These are phyloP conservation scores for Apiospora pterosperma DNA, from an alignment of 2,329 filamentous ascomycete genomes.

Conservation along the genomic window DNA sequence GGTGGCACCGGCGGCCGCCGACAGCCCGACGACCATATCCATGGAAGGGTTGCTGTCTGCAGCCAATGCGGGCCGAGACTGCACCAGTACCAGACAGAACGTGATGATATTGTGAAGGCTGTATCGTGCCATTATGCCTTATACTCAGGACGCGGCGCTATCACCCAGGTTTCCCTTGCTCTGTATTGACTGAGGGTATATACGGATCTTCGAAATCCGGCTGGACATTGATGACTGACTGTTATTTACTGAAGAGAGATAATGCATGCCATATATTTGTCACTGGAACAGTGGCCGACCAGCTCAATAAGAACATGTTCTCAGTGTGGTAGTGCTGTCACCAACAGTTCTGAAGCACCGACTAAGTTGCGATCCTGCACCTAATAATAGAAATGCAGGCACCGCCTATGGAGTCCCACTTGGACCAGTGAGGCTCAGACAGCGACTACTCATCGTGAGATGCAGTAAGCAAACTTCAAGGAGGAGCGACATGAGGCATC, in stretches of 20 bases:
- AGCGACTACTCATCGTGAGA: neutral
- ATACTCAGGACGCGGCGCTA: neutral
- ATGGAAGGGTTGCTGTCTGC: slow-evolving; percentile 13
- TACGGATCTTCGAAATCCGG: neutral
- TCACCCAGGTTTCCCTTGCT: neutral
- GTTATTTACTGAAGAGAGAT: neutral
- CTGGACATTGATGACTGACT: neutral
- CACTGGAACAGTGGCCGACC: neutral
- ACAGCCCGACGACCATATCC: slow-evolving; percentile 17
- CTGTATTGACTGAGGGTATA: neutral
- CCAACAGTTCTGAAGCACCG: neutral
- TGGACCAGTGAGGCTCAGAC: neutral
- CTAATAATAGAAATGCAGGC: neutral
- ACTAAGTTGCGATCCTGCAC: neutral
- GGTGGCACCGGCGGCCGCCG: slow-evolving; percentile 14
- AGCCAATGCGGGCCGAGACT: slow-evolving; percentile 4
- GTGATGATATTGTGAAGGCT: slow-evolving; percentile 1
- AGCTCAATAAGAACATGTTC: neutral
- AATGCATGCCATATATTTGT: neutral
- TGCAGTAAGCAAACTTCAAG: neutral
- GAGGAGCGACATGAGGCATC: neutral
- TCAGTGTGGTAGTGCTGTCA: neutral
- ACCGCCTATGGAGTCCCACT: neutral
- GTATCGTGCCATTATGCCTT: neutral
- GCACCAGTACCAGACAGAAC: neutral